A percentile compares a stretch with the other conserved stretches of the same genome.
phyloP scores from a whole-genome alignment of 116 monocot species.

The Phalaenopsis hybrid region DNA sequence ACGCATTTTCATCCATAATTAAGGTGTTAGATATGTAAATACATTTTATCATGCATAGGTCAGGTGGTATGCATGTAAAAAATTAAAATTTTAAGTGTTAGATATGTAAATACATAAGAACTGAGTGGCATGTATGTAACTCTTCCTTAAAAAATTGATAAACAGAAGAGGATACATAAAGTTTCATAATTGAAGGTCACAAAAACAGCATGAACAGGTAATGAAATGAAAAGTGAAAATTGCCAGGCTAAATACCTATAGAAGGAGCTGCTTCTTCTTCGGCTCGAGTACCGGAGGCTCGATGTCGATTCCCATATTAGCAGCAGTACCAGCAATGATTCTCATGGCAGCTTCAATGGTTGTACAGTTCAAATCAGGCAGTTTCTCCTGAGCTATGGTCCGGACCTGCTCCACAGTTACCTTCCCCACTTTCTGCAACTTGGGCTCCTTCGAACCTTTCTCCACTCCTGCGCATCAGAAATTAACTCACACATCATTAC shows the following conservation, averaged over 20 bases:
- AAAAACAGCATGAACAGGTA: no score
- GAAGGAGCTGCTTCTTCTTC: slow-evolving; percentile 52
- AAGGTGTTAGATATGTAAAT: no score
- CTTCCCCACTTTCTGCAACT: slow-evolving; percentile 77
- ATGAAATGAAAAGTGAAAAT: not conserved
- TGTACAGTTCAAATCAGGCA: slow-evolving; percentile 82
- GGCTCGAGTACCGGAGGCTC: slow-evolving; percentile 77
- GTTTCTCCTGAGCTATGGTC: slow-evolving; percentile 81
- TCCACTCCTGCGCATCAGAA: slow-evolving; percentile 47
- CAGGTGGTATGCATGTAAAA: no score
- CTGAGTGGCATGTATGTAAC: no score
- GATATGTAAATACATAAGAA: no score
- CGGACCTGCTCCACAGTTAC: slow-evolving; percentile 74
- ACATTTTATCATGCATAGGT: no score
- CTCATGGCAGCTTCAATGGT: slow-evolving; percentile 90
- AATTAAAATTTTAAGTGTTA: no score
- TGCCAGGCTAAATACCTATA: not conserved
- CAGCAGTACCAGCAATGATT: slow-evolving; percentile 85
- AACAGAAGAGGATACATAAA: no score
- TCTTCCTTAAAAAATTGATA: no score
- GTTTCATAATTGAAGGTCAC: no score
- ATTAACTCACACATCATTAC: not conserved
- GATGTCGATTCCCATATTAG: slow-evolving; percentile 92
- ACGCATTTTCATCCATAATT: no score
- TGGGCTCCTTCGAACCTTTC: slow-evolving; percentile 86